These are phyloP conservation scores for Mycena vulgaris DNA, from an alignment of 768 basidiomycete species.

Conservation along the genomic window DNA sequence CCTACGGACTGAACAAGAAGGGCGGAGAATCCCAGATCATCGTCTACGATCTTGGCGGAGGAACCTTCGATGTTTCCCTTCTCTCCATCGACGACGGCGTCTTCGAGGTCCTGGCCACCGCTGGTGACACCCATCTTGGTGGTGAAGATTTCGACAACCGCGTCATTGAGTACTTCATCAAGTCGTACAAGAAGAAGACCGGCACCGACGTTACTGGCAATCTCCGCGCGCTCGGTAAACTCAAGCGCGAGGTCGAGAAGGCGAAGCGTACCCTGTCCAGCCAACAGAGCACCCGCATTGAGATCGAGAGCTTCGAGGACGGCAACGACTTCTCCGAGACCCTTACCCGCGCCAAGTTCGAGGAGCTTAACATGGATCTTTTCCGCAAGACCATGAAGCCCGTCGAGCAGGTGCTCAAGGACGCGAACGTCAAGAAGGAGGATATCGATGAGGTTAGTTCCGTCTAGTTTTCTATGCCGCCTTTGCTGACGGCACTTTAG, in stretches of 20 bases:
- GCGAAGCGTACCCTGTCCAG: conserved; percentile 94
- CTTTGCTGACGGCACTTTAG: conserved; percentile 47
- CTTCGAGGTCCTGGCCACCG: conserved; percentile 91
- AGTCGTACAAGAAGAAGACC: conserved; percentile 93
- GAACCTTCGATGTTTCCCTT: conserved; percentile 98
- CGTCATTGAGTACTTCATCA: conserved; percentile 91
- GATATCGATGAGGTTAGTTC: conserved; percentile 86
- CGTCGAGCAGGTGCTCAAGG: conserved; percentile 98
- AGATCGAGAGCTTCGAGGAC: conserved; percentile 96
- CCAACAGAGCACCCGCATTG: conserved; percentile 92
- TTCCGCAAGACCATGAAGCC: conserved; percentile 99
- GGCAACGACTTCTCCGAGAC: conserved; percentile 99
- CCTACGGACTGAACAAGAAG: conserved; percentile 98
- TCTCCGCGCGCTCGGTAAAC: conserved; percentile 89
- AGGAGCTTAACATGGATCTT: conserved; percentile 98
- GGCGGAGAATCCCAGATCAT: conserved; percentile 95
- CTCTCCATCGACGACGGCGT: conserved; percentile 95
- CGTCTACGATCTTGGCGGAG: conserved; percentile 98
- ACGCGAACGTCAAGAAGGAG: conserved; percentile 98
- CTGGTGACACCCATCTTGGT: conserved; percentile 95
- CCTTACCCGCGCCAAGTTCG: conserved; percentile 98
- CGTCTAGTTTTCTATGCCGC: background rate
- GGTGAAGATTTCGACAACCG: conserved; percentile 98
- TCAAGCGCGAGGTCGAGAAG: conserved; percentile 95
- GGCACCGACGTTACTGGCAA: conserved; percentile 87